phyloP scores from a whole-genome alignment of 2,329 filamentous ascomycete genomes.

The Talaromyces pinophilus region DNA sequence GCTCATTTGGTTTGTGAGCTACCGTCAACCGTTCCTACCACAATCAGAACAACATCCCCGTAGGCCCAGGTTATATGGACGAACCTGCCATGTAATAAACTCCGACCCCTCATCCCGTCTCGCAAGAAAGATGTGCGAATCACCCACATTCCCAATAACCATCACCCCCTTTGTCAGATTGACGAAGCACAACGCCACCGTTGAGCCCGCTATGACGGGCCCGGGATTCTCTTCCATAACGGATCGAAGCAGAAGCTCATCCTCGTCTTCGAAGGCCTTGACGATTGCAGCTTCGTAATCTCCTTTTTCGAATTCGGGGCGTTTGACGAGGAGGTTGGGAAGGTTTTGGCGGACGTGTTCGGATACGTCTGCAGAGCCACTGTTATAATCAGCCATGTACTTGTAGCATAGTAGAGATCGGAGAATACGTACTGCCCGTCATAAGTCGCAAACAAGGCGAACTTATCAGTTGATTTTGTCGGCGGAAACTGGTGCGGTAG shows the following conservation, averaged over 20 bases:
- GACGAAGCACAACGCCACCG: conserved; percentile 37
- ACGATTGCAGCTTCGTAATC: conserved; percentile 37
- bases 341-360: conserved; percentile 36
- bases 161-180: conserved; percentile 37
- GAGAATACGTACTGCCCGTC: conserved; percentile 39
- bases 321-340: conserved; percentile 31
- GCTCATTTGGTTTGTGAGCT: conserved; percentile 35
- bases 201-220: conserved; percentile 36
- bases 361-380: conserved; percentile 36
- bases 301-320: conserved; percentile 34
- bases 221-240: conserved; percentile 32
- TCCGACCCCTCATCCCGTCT: conserved; percentile 34
- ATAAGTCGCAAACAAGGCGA: conserved; percentile 38
- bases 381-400: conserved; percentile 17
- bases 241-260: conserved; percentile 31
- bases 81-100: conserved; percentile 27
- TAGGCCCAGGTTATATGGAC: not conserved
- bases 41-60: not conserved
- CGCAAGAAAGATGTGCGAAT: conserved; percentile 39
- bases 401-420: not conserved
- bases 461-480: conserved; percentile 29
- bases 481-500: conserved; percentile 36
- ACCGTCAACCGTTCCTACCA: conserved; percentile 36
- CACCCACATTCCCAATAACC: conserved; percentile 38
- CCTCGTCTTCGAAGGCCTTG: conserved; percentile 35